Evolutionary conservation across 1,284 basidiomycete species (phyloP), one percentile per base, ranked within the genome.

Genomic region (Naganishia cerealis): DNA sequence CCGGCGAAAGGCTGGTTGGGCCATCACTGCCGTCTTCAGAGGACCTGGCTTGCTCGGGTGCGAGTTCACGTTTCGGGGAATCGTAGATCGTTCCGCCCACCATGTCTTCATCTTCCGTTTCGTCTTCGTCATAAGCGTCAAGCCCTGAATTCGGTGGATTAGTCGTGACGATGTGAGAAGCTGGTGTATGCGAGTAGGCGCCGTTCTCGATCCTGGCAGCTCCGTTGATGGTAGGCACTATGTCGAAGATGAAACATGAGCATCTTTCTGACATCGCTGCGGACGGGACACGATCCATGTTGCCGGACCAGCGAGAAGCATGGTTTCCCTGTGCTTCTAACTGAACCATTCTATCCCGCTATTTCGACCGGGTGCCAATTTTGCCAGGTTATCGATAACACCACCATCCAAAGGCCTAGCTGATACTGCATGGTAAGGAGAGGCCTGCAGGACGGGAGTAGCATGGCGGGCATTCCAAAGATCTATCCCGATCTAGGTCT

Each of bases 71-170:
- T 42, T 63, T 63, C 9, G 61, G 61, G 13, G 61, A 63, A 39
- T 63, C 61, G 39, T 63, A 63, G 13, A 63, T 63, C n/a, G 61
- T 63, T 18, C 61, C 61, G 21, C 61, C 61, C 15, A 54, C 36
- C 38, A 63, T 53, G 50, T 63, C 61, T 54, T 63, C 61, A 18
- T 63, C 61, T 39, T 63, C 61, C 24, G 61, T 63, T 29, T 63
- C 61, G 29, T 63, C 61, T 53, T 63, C 61, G 24, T 63, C 61
- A 42, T 63, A 63, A 6, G 61, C 50, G 24, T 39, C 24, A n/a
- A 42, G 39, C 6, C 12, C 50, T 2, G 50, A 56, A n/a, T 46
- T 50, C n/a, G 46, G 21, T 29, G 50, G 13, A 12, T 21, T 40
- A 12, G 24, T 63, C 21, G 50, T 63, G 12, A 63, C 61, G 50